Percentiles rank a stretch among this genome's conserved stretches.
Evolutionary conservation across 331 rosid species (phyloP).

Genomic region (Prunus yedoensis): DNA sequence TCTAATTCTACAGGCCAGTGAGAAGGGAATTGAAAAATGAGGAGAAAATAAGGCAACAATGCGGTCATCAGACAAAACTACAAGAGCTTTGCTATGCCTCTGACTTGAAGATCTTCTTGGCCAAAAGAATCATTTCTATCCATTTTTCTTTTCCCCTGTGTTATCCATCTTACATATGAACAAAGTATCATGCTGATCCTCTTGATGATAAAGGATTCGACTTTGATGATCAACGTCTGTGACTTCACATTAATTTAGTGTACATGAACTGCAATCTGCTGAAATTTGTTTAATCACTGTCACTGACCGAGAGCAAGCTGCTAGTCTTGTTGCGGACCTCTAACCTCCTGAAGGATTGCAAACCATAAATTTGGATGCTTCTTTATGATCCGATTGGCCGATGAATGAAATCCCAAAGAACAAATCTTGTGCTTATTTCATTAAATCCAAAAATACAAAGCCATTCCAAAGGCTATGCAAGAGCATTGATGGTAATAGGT

Average conservation of each 20-base stretch:
- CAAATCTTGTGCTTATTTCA: conserved; percentile 51
- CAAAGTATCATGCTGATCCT: conserved; percentile 7
- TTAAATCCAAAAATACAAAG: conserved; percentile 76
- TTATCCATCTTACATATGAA: conserved; percentile 23
- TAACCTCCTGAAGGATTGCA: background rate
- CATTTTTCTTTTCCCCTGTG: conserved; percentile 7
- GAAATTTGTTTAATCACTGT: conserved; percentile 25
- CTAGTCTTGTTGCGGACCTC: conserved; percentile 1
- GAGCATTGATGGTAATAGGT: conserved; percentile 83
- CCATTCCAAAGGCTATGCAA: conserved; percentile 99
- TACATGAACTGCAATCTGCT: conserved; percentile 26
- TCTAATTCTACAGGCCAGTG: conserved; percentile 2
- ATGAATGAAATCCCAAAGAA: conserved; percentile 26
- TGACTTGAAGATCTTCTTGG: conserved; percentile 12
- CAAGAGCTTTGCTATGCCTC: conserved; percentile 8
- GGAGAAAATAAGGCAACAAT: background rate
- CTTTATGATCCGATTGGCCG: conserved; percentile 20
- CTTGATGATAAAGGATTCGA: conserved; percentile 28
- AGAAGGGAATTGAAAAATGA: background rate
- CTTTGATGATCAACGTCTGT: conserved; percentile 11
- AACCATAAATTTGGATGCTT: conserved; percentile 22
- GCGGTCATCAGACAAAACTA: conserved; percentile 7
- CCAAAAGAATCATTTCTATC: conserved; percentile 25
- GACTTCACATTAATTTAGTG: conserved; percentile 26
- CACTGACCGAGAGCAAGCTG: conserved; percentile 24